Conservation (phyloP, 352 stramenopile species). For the Phytophthora chlamydospora region DNA sequence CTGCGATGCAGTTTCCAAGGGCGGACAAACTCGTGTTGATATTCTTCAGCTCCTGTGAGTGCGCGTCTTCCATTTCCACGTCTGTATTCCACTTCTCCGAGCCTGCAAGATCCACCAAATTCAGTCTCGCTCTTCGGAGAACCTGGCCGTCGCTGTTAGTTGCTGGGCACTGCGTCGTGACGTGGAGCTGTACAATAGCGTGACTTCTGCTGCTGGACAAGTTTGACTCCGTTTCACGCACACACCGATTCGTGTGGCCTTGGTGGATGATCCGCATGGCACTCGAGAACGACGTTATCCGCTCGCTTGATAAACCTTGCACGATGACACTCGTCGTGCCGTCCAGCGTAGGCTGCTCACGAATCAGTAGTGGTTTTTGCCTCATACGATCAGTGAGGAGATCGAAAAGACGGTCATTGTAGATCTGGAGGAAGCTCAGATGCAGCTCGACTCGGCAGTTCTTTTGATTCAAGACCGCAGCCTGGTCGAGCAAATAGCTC, state of each 20-base stretch:
- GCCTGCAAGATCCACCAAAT: conserved; percentile 81
- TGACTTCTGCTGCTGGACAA: conserved; percentile 89
- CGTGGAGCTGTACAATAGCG: conserved; percentile 90
- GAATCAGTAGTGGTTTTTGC: conserved; percentile 74
- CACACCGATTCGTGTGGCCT: conserved; percentile 64
- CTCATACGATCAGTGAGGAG: conserved; percentile 76
- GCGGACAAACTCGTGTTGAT: conserved; percentile 93
- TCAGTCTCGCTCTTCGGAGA: conserved; percentile 59
- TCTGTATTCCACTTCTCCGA: conserved; percentile 89
- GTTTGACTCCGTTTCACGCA: conserved; percentile 89
- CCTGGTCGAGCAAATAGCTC: conserved; percentile 62
- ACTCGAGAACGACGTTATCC: conserved; percentile 45
- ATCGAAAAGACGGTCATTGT: conserved; percentile 95
- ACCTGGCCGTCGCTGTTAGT: conserved; percentile 43
- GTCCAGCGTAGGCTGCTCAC: conserved; percentile 62
- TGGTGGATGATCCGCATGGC: conserved; percentile 60
- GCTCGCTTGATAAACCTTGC: conserved; percentile 63
- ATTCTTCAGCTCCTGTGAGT: conserved; percentile 84
- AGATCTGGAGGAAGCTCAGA: conserved; percentile 93
- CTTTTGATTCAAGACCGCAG: conserved; percentile 9
- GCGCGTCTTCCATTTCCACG: conserved; percentile 69
- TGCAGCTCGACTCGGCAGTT: conserved; percentile 53
- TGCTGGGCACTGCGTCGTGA: conserved; percentile 47
- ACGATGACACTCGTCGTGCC: conserved; percentile 62
- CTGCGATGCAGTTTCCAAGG: conserved; percentile 92